Evolutionary conservation across 73 alveolate species (phyloP).

Genomic region (Paramecium octaurelia): DNA sequence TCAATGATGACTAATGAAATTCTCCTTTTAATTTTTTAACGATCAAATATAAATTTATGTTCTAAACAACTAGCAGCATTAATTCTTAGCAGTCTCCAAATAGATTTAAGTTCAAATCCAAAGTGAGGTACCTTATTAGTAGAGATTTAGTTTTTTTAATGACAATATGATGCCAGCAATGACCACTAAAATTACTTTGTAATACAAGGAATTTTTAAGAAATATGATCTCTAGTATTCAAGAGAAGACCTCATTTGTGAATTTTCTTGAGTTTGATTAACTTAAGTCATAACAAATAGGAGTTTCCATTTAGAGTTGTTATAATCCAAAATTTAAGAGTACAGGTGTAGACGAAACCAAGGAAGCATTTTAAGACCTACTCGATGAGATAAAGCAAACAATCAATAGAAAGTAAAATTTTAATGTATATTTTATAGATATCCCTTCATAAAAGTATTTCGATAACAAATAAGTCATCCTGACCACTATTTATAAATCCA

Average conservation of each 20-base stretch:
- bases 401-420: slow-evolving; percentile 4
- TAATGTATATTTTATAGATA: background rate
- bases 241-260: background rate
- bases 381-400: slow-evolving; percentile 15
- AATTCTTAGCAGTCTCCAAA: background rate
- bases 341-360: background rate
- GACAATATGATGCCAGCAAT: background rate
- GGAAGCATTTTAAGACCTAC: background rate
- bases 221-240: background rate
- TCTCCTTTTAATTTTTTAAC: background rate
- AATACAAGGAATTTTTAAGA: background rate
- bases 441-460: background rate
- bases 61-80: background rate
- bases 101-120: slow-evolving; percentile 10
- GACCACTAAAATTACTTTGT: background rate
- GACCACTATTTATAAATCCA: background rate
- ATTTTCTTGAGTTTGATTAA: background rate
- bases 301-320: background rate
- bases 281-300: background rate
- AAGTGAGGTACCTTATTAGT: background rate
- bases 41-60: slow-evolving; percentile 1
- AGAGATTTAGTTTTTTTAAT: background rate
- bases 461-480: background rate
- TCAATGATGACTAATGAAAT: background rate
- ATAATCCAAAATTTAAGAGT: slow-evolving; percentile 20